Evolutionary conservation across 306 rosid species (phyloP), one percentile per base, ranked within the genome.

Genomic region (Ceratonia siliqua): DNA sequence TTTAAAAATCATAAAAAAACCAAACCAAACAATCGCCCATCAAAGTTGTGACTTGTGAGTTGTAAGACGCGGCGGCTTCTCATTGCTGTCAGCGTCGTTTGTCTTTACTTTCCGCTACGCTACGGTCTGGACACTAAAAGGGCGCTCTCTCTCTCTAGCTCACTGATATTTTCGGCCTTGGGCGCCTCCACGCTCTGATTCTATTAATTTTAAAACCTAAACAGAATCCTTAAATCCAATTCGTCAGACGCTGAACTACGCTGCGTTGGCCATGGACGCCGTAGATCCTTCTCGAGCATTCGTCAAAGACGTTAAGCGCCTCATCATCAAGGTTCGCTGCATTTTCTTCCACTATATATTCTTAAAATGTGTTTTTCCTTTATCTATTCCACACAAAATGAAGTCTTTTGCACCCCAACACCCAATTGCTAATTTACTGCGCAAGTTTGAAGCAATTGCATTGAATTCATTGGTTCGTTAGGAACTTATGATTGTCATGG

Each of bases 251-350:
- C 49, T 22, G 49, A 36, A 12, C 27, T 41, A 3, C 56, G 0
- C 43, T 17, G 72, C 17, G 42, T 30, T 67, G 18, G 42, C 0
- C 32, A 69, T 69, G 74, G 74, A 69, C 22, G 49, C 32, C 14
- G 48, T 27, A 6, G 62, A 69, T 69, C 62, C 33, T 50, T 50
- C 49, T 49, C 74, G 74, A 69, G 62, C 35, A 20, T 69, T 69
- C 14, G 48, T 69, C 62, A 69, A 69, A 22, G 74, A 69, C 48
- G 74, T 69, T 50, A 69, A 35, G 62, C 74, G 74, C 62, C 17
- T 69, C 57, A 8, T 69, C 49, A 13, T 69, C 62, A 69, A 69
- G 74, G 74, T 69, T 11, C 0, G 33, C 30, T 50, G 33, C 59
- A 11, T 48, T 48, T 30, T 17, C 73, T 46, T 48, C 5, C 27